Base-by-base conservation (phyloP, 2,329 filamentous ascomycete species). In the Neobulgaria alba region DNA sequence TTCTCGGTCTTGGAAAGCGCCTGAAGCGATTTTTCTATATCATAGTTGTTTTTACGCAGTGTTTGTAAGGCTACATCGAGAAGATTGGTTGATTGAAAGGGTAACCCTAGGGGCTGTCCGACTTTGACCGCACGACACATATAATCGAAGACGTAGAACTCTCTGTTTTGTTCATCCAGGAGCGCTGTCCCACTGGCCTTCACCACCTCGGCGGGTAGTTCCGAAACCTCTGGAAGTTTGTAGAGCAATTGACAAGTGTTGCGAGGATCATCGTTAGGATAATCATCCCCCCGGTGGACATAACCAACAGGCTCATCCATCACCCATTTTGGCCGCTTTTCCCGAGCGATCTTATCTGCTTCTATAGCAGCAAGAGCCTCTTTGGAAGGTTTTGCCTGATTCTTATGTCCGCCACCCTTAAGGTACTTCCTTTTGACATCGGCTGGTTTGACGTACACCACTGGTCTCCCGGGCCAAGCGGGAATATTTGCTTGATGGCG, bases 261-360 rank as follows among this genome's bases (percentile, higher is more conserved):
- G 33, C 75, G 75, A 9, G 82, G 74, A 56, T 93, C 84, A 47
- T 19, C 19, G 50, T 82, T 69, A 55, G 73, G 62, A 61, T 61
- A 59, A 59, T 96, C 90, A 52, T 89, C 84, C 18, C 92, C 92
- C 44, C 92, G 82, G 38, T 74, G 74, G 14, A 93, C 73, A 58
- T 93, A 98, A 5, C 92, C 92, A 3, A 76, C 65, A 0, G 92
- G 92, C 59, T 92, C 86, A 54, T 96, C 92, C 67, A 93, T 81
- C 21, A 96, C 74, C 87, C 88, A 95, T 62, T 89, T 92, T 1
- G 90, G 90, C 15, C 89, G 80, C 49, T 82, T 86, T 41, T 88
- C 86, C 46, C 80, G 79, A 50, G 81, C 78, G 30, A 79, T 71
- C 53, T 85, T 89, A 50, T 95, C 87, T 5, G 82, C 82, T 62